A percentile compares a stretch with the other conserved stretches of the same genome.
phyloP scores from a whole-genome alignment of 306 rosid genomes.

The Comarum palustre region DNA sequence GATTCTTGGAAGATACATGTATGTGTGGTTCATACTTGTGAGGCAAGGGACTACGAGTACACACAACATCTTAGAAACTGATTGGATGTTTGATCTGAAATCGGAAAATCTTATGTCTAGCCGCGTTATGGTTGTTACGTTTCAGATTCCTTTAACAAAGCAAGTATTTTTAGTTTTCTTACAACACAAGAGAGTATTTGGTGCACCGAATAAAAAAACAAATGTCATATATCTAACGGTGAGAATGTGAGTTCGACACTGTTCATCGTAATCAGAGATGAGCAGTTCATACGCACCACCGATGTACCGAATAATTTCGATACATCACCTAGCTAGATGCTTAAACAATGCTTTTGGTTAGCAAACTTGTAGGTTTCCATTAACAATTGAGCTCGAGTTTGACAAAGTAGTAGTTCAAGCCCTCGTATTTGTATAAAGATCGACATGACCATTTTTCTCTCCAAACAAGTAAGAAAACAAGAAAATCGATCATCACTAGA shows the following conservation, averaged over 20 bases:
- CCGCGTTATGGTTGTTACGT: not conserved
- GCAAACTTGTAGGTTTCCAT: no score
- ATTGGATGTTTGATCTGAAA: conserved; percentile 1
- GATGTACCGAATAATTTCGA: no score
- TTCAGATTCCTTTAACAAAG: no score
- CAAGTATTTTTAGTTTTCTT: no score
- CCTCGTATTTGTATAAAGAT: not conserved
- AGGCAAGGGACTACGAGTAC: not conserved
- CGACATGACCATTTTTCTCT: not conserved
- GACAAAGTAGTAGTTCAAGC: not conserved
- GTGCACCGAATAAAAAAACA: no score
- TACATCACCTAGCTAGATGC: no score
- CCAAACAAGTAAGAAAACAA: not conserved
- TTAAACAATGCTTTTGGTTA: no score
- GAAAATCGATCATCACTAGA: not conserved
- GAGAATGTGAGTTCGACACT: no score
- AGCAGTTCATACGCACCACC: no score
- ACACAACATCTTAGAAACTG: not conserved
- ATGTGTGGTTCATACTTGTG: not conserved
- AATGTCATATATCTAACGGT: no score
- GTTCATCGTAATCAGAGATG: no score
- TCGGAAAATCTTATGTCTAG: not conserved
- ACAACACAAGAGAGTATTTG: no score
- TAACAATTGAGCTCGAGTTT: not conserved
- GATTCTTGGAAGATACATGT: not conserved